Evolutionary conservation across 2,329 filamentous ascomycete genomes (phyloP), one percentile per base, ranked within the genome.

Genomic region (Penicillium sp.): DNA sequence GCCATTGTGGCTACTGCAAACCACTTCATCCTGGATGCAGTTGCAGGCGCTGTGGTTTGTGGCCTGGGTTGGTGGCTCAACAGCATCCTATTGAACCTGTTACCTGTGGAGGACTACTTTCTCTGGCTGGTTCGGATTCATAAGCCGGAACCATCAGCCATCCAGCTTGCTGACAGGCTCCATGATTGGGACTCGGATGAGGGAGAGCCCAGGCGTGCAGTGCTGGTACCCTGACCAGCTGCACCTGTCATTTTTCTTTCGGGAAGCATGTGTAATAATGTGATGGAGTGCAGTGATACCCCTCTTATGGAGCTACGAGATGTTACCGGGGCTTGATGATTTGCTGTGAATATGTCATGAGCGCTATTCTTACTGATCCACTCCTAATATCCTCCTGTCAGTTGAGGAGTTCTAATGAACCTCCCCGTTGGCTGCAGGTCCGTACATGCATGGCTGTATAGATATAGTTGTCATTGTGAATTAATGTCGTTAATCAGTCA

Each of bases 1-100:
- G 83, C 81, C 17, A 86, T 87, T 49, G 73, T 86, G 16, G 78
- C 83, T 3, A 86, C 83, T 0, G 83, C 83, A 31, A 87, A 87
- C 59, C 83, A 87, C 62, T 79, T 86, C 59, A 74, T 86, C 33
- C 74, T 87, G 5, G 84, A 87, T 58, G 83, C 84, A 0, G 75
- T 86, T 2, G 84, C 82, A 0, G 84, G 83, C 10, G 79, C 81
- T 4, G 56, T 77, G 20, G 81, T 87, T 3, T 86, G 83, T 52
- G 70, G 69, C 3, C 48, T 85, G 4, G 82, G 81, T 1, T 87
- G 83, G 83, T 64, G 57, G 10, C 70, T 69, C 4, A 78, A 79
- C 45, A 44, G 57, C 0, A 55, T 77, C 2, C 59, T 87, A 39
- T 64, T 85, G 38, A 86, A 86, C 58, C 60, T 86, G 39, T 64